Evolutionary conservation across 306 rosid genomes (phyloP).

Genomic region (Quercus parvula): DNA sequence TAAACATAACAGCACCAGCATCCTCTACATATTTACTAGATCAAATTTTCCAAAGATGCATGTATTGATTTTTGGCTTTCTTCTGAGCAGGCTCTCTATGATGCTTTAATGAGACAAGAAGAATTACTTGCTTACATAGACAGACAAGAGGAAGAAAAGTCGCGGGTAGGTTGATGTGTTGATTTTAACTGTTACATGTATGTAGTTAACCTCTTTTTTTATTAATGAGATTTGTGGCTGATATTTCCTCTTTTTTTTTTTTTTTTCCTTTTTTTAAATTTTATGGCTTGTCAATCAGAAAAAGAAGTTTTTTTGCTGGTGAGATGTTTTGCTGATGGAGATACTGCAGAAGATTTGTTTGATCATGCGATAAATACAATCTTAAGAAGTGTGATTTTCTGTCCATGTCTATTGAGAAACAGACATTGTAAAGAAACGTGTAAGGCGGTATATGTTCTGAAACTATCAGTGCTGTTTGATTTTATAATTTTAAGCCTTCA

Average conservation of each 20-base stretch:
- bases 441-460: neutral
- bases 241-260: neutral
- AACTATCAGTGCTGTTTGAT: slow-evolving; percentile 20
- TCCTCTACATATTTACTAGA: neutral
- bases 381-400: slow-evolving; percentile 5
- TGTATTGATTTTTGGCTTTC: slow-evolving; percentile 3
- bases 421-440: neutral
- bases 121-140: slow-evolving; percentile 89
- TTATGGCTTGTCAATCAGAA: slow-evolving; percentile 47
- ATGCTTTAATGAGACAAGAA: slow-evolving; percentile 92
- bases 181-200: neutral
- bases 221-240: slow-evolving; percentile 14
- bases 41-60: slow-evolving; percentile 6
- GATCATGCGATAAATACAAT: slow-evolving; percentile 15
- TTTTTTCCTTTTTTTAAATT: slow-evolving; percentile 2
- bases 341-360: slow-evolving; percentile 22
- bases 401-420: slow-evolving; percentile 8
- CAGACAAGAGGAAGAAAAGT: slow-evolving; percentile 75
- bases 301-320: slow-evolving; percentile 87
- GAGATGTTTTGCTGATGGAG: slow-evolving; percentile 32
- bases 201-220: neutral
- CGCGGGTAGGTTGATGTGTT: slow-evolving; percentile 52
- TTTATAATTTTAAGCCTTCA: neutral
- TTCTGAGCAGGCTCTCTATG: slow-evolving; percentile 72
- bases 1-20: neutral